Conservation (phyloP, 2,329 filamentous ascomycete genomes). For the Fusarium sarcochroum region DNA sequence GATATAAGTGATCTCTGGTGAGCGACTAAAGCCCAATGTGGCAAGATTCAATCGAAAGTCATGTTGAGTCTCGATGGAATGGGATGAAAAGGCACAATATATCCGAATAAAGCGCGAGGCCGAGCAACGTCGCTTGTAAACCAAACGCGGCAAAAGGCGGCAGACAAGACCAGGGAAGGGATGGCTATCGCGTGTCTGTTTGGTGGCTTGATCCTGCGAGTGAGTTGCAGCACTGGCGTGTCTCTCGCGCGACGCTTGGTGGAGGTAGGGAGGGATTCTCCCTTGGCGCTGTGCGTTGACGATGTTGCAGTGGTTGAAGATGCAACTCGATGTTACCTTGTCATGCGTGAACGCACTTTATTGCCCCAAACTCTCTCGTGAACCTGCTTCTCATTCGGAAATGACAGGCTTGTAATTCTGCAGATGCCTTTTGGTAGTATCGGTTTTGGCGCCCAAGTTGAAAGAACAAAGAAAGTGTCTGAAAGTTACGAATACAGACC, state of each 20-base stretch:
- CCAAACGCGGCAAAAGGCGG: conserved; percentile 36
- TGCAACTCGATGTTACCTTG: conserved; percentile 7
- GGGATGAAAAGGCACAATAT: conserved; percentile 14
- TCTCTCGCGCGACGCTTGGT: conserved; percentile 6
- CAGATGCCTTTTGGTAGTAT: conserved; percentile 14
- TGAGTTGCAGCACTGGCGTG: not conserved
- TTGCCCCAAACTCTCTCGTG: not conserved
- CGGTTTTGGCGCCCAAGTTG: conserved; percentile 1
- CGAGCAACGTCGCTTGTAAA: conserved; percentile 20
- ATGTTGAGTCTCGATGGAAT: conserved; percentile 5
- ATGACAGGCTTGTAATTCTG: conserved; percentile 14
- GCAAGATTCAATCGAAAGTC: conserved; percentile 3
- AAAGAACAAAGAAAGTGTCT: conserved; percentile 25
- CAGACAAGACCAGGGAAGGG: conserved; percentile 22
- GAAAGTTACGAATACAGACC: not conserved
- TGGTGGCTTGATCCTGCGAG: conserved; percentile 11
- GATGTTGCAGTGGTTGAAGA: not conserved
- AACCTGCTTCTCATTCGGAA: too few relatives aligned
- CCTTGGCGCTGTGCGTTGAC: conserved; percentile 3
- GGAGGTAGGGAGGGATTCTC: conserved; percentile 4
- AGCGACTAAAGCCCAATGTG: conserved; percentile 2
- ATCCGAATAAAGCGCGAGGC: conserved; percentile 24
- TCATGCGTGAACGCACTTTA: not conserved
- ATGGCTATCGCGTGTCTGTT: conserved; percentile 18
- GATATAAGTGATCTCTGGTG: not conserved